Evolutionary conservation across 768 basidiomycete species (phyloP).

Genomic region (Russula brevipes): DNA sequence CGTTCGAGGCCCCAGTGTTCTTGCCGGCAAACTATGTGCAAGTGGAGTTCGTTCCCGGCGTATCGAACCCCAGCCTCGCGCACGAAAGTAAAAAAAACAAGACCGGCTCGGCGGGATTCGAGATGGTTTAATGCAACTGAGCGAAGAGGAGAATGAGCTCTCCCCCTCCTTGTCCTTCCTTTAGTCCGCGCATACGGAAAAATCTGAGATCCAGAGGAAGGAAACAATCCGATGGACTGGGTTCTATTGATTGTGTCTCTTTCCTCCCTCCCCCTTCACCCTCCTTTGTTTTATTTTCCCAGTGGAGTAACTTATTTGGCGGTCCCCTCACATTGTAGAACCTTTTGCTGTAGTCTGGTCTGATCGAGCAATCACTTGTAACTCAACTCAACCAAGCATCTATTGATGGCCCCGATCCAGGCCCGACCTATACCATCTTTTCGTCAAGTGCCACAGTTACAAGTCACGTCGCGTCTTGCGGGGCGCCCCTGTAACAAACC

Average conservation of each 20-base stretch:
- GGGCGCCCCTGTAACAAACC: background rate
- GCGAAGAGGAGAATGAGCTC: background rate
- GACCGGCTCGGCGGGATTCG: background rate
- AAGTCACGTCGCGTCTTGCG: background rate
- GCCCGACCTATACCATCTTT: too few species aligned
- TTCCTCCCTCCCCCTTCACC: background rate
- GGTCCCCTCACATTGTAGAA: background rate
- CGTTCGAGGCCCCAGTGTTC: conserved; percentile 4
- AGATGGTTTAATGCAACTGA: background rate
- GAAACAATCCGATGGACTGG: too few species aligned
- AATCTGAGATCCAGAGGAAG: background rate
- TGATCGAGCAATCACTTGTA: background rate
- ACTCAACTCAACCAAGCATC: too few species aligned
- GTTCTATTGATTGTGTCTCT: background rate
- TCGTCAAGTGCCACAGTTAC: background rate
- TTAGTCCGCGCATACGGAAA: background rate
- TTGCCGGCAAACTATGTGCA: background rate
- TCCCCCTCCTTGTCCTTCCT: background rate
- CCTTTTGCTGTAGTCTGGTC: background rate
- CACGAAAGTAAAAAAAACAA: background rate
- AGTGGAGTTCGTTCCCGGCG: conserved; percentile 2
- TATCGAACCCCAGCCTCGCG: background rate
- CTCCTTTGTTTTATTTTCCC: background rate
- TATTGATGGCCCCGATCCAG: too few species aligned
- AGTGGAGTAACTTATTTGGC: background rate